Conservation (phyloP, 1,139 yeast genomes). For the Debaryomyces subglobosus region DNA sequence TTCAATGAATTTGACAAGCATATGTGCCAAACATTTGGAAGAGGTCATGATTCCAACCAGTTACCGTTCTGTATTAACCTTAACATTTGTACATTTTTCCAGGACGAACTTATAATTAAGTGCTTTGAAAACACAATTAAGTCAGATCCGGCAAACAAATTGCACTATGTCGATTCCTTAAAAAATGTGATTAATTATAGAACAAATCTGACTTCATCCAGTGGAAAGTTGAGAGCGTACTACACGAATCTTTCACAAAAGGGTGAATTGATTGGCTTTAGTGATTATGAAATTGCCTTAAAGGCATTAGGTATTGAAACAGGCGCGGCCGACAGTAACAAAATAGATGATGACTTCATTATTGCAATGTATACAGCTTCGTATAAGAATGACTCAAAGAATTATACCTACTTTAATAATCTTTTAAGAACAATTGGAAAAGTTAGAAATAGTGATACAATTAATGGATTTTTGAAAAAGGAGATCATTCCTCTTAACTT, state of each 20-base stretch:
- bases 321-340: conserved; percentile 16
- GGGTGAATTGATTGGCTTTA: conserved; percentile 62
- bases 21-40: conserved; percentile 28
- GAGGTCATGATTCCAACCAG: conserved; percentile 27
- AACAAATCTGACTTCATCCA: conserved; percentile 15
- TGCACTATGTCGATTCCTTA: conserved; percentile 71
- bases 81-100: conserved; percentile 60
- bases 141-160: conserved; percentile 56
- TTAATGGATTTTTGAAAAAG: conserved; percentile 50
- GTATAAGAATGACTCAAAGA: conserved; percentile 37
- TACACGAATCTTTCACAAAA: conserved; percentile 53
- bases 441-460: conserved; percentile 43
- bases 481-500: conserved; percentile 58
- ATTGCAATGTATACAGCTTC: conserved; percentile 51
- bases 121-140: conserved; percentile 60
- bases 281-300: conserved; percentile 62
- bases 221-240: conserved; percentile 41
- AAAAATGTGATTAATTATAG: conserved; percentile 23
- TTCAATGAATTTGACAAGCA: conserved; percentile 50
- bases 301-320: conserved; percentile 49
- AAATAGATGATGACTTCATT: conserved; percentile 45
- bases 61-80: conserved; percentile 49
- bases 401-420: conserved; percentile 35
- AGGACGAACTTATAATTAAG: conserved; percentile 61
- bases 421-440: conserved; percentile 48